Conservation (phyloP, 352 stramenopile genomes). For the Hyphochytrium catenoides region DNA sequence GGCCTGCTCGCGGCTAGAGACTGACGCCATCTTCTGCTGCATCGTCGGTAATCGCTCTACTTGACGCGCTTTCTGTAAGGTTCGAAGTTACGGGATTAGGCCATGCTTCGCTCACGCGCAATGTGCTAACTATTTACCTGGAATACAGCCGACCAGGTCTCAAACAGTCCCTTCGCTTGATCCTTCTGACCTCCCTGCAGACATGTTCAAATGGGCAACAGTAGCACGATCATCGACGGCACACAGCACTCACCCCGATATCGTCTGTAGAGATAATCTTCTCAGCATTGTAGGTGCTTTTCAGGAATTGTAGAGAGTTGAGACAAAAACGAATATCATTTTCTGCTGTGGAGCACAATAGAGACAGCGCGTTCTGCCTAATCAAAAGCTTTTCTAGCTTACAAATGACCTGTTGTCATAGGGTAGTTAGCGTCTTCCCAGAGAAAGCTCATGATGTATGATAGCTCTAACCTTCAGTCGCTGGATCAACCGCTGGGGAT, state of each 20-base stretch:
- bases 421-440: not conserved
- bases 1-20: constrained; percentile 5
- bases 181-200: constrained; percentile 28
- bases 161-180: constrained; percentile 13
- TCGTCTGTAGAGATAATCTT: constrained; percentile 10
- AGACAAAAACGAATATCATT: constrained; percentile 87
- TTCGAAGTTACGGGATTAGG: constrained; percentile 21
- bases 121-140: constrained; percentile 9
- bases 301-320: constrained; percentile 86
- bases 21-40: constrained; percentile 13
- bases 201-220: constrained; percentile 28
- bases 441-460: not conserved
- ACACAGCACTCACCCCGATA: constrained; percentile 8
- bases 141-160: constrained; percentile 14
- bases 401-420: constrained; percentile 36
- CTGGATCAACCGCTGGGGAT: constrained; percentile 57
- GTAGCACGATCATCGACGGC: constrained; percentile 8
- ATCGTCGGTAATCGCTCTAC: constrained; percentile 18
- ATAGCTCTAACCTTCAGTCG: constrained; percentile 33
- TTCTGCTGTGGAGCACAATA: constrained; percentile 26
- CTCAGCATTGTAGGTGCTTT: constrained; percentile 16
- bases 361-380: constrained; percentile 30
- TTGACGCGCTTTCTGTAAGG: not conserved
- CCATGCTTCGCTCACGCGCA: constrained; percentile 34
- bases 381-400: constrained; percentile 55